Base-by-base conservation (phyloP, 2,329 filamentous ascomycete genomes). In the Fusarium anguioides region DNA sequence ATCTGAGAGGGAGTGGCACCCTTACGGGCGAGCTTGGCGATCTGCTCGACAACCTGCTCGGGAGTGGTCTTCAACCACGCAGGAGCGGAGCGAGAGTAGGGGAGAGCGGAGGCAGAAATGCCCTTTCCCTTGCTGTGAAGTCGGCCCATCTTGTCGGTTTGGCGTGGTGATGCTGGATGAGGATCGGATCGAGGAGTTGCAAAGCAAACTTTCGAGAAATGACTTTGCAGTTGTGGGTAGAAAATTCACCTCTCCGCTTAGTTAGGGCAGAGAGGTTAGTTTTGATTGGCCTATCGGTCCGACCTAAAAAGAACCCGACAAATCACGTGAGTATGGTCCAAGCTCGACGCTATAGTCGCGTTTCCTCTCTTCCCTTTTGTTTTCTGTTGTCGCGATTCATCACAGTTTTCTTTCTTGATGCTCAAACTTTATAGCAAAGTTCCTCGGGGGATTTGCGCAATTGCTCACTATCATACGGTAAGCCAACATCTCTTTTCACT, bases 71-170 rank as follows among this genome's bases (percentile, higher is more conserved):
- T 99, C 84, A 98, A 87, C 96, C 96, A 99, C 75, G 94, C 88
- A 68, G 96, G 95, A 72, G 94, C 82, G 77, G 88, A 90, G 86
- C 96, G 95, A 75, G 93, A 97, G 91, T 98, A 99, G 80, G 96
- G 96, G 84, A 98, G 86, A 79, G 96, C 93, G 70, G 93, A 97
- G 85, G 93, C 85, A 75, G 93, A 94, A 86, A 99, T 99, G 84
- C 96, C 96, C 93, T 98, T 98, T 87, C 96, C 95, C 80, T 97
- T 97, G 89, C 88, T 92, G 91, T 99, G 96, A 91, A 98, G 91
- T 88, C 95, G 91, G 91, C 94, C 93, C 93, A 97, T 97, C 75
- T 83, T 92, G 83, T 78, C 81, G 80, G 80, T 77, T 76, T 78
- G 72, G 75, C 76, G 76, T 71, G 79, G 75, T 76, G 76, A 45